Percentiles rank a stretch among this genome's conserved stretches.
Evolutionary conservation across 148 eudicot genomes (phyloP).

Genomic region (Fallopia convolvulus): DNA sequence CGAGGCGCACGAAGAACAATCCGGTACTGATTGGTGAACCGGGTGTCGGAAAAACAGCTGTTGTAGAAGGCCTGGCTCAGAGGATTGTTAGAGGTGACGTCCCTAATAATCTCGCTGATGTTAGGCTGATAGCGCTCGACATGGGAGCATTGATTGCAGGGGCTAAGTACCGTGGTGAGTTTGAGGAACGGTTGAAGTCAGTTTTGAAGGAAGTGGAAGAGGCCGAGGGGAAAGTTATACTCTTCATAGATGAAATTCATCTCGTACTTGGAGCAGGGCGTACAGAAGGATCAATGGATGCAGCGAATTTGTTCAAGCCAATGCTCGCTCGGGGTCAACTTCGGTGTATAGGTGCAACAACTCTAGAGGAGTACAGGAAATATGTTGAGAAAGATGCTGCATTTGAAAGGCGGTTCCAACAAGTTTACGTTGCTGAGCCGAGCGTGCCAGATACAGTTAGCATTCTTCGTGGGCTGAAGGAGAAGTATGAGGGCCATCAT

Average conservation of each 20-base stretch:
- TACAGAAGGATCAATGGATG: conserved; percentile 93
- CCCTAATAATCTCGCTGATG: conserved; percentile 68
- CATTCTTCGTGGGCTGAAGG: conserved; percentile 15
- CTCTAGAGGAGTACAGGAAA: conserved; percentile 21
- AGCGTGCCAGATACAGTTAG: conserved; percentile 14
- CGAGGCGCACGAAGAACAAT: conserved; percentile 85
- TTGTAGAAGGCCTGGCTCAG: conserved; percentile 83
- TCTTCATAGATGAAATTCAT: conserved; percentile 81
- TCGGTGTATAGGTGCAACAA: conserved; percentile 29
- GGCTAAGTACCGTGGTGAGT: conserved; percentile 80
- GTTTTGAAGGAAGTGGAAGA: conserved; percentile 88
- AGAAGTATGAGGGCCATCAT: conserved; percentile 13
- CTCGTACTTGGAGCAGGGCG: conserved; percentile 83
- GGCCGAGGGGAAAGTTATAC: conserved; percentile 75
- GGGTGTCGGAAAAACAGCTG: conserved; percentile 87
- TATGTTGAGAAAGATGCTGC: conserved; percentile 31
- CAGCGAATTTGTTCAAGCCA: conserved; percentile 71
- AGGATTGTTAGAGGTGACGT: conserved; percentile 76
- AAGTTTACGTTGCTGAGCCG: conserved; percentile 26
- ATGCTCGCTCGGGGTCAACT: conserved; percentile 27
- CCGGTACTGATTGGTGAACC: conserved; percentile 90
- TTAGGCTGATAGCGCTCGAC: conserved; percentile 66
- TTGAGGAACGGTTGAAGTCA: conserved; percentile 73
- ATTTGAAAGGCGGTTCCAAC: conserved; percentile 26
- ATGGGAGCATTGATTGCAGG: conserved; percentile 92